Evolutionary conservation across 2,329 filamentous ascomycete species (phyloP).

Genomic region (Achaetomium macrosporum): DNA sequence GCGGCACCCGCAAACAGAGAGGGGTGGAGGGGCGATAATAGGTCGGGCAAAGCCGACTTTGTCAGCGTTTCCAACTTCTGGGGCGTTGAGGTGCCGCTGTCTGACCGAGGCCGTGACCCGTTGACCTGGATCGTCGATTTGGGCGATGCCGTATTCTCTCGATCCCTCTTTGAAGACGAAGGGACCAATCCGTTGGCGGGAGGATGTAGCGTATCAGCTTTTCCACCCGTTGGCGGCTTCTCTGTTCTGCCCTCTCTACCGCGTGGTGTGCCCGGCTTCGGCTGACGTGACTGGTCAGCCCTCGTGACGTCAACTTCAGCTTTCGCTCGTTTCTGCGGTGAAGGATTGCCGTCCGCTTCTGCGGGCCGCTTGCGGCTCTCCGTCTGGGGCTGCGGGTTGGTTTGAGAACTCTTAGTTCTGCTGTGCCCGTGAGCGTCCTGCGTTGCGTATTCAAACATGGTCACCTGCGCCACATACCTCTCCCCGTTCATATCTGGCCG

Average conservation of each 20-base stretch:
- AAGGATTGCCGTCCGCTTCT: constrained; percentile 39
- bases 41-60: constrained; percentile 42
- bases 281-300: constrained; percentile 14
- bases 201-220: constrained; percentile 17
- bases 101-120: constrained; percentile 21
- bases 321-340: constrained; percentile 42
- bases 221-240: constrained; percentile 16
- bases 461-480: constrained; percentile 24
- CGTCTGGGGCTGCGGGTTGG: constrained; percentile 35
- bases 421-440: constrained; percentile 16
- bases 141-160: constrained; percentile 23
- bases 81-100: constrained; percentile 23
- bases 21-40: constrained; percentile 49
- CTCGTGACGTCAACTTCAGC: constrained; percentile 30
- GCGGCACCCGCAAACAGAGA: constrained; percentile 35
- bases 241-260: constrained; percentile 15
- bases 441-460: background rate
- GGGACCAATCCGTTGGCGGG: constrained; percentile 20
- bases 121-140: constrained; percentile 27
- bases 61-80: constrained; percentile 22
- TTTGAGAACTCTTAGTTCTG: constrained; percentile 26
- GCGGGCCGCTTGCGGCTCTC: constrained; percentile 43
- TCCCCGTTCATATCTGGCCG: constrained; percentile 29
- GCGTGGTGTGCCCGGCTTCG: constrained; percentile 17
- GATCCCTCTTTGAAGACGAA: constrained; percentile 19